phyloP scores from a whole-genome alignment of 2,329 filamentous ascomycete species.

The Ilyonectria sp. region DNA sequence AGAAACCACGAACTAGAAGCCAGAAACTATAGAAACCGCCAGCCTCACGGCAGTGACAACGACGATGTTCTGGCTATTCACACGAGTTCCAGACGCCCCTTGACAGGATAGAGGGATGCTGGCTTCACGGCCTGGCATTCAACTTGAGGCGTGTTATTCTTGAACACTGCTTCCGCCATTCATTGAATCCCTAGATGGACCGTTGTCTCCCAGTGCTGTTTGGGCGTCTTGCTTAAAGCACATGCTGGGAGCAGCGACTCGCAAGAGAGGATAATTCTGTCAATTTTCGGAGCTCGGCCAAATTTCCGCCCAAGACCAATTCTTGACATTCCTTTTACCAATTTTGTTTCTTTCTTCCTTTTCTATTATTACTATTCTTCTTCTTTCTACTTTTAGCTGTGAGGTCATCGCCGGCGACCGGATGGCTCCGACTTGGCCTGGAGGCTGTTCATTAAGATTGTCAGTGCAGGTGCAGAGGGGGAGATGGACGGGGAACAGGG shows the following conservation, averaged over 20 bases:
- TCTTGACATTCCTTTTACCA: conserved; percentile 24
- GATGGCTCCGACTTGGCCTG: conserved; percentile 28
- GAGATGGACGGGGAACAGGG: conserved; percentile 17
- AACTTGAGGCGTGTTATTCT: conserved; percentile 20
- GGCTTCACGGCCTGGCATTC: conserved; percentile 8
- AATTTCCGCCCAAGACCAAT: conserved; percentile 12
- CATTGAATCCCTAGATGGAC: conserved; percentile 38
- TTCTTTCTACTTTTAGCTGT: conserved; percentile 17
- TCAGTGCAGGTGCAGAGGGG: conserved; percentile 27
- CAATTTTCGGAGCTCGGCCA: conserved; percentile 36
- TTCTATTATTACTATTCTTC: conserved; percentile 29
- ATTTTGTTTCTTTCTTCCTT: conserved; percentile 20
- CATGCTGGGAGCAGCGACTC: conserved; percentile 37
- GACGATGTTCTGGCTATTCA: conserved; percentile 12
- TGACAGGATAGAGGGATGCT: conserved; percentile 8
- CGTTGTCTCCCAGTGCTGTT: conserved; percentile 38
- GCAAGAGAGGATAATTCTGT: conserved; percentile 41
- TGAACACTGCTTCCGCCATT: conserved; percentile 30
- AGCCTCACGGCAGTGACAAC: conserved; percentile 34
- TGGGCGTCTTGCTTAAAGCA: conserved; percentile 24
- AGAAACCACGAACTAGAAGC: conserved; percentile 40
- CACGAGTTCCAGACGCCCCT: conserved; percentile 19
- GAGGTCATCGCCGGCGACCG: conserved; percentile 11
- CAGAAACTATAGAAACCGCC: conserved; percentile 44
- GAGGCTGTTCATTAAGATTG: conserved; percentile 29